Conservation (phyloP, 768 basidiomycete genomes). For the Suillus placidus region DNA sequence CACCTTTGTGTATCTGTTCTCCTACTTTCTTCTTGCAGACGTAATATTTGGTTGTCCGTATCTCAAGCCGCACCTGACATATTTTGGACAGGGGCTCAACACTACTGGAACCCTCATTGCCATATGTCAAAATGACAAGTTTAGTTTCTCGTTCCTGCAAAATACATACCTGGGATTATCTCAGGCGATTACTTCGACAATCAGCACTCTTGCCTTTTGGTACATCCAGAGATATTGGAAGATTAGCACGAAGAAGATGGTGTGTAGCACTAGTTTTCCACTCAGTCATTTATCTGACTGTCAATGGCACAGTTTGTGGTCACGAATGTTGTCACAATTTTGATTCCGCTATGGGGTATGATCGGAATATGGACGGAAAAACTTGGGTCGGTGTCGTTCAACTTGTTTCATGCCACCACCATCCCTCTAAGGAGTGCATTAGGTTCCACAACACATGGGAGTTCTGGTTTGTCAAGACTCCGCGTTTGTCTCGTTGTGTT, state of each 20-base stretch:
- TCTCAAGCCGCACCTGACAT: neutral
- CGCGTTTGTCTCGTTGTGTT: neutral
- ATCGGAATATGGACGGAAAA: constrained; percentile 80
- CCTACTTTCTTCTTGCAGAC: constrained; percentile 80
- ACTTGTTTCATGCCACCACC: neutral
- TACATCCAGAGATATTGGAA: constrained; percentile 81
- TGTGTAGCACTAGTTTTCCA: constrained; percentile 26
- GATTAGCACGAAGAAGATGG: constrained; percentile 82
- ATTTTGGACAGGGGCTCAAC: constrained; percentile 64
- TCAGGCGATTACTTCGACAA: constrained; percentile 75
- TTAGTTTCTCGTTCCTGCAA: constrained; percentile 78
- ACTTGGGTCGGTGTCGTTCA: constrained; percentile 52
- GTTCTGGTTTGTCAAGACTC: constrained; percentile 63
- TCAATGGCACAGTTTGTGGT: constrained; percentile 58
- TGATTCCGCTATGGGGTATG: constrained; percentile 88
- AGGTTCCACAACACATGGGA: constrained; percentile 85
- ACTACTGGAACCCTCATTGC: constrained; percentile 75
- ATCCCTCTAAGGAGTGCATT: constrained; percentile 7
- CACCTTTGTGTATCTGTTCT: constrained; percentile 79
- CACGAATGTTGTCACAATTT: constrained; percentile 73
- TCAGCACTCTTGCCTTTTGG: constrained; percentile 78
- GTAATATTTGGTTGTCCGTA: constrained; percentile 41
- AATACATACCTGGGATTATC: constrained; percentile 78
- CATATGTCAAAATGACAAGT: constrained; percentile 82
- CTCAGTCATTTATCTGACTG: neutral